phyloP scores from a whole-genome alignment of 2,329 filamentous ascomycete species.

The Tolypocladium sp. region DNA sequence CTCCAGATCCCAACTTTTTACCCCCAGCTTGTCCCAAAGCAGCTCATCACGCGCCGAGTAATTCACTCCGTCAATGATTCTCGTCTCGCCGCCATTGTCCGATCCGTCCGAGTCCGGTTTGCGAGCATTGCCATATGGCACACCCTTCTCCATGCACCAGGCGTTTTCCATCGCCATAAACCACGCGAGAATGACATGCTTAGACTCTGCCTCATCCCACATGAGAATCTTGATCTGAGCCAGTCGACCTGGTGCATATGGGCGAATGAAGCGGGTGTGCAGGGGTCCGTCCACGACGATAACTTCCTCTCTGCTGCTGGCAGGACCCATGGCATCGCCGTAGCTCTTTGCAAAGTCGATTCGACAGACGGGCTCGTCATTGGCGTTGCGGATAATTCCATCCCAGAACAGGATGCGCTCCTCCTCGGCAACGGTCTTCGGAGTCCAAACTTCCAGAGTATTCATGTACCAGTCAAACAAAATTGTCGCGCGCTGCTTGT shows the following conservation, averaged over 20 bases:
- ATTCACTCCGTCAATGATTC: background rate
- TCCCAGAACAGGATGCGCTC: conserved; percentile 53
- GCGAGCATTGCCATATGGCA: conserved; percentile 11
- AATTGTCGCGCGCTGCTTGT: conserved; percentile 77
- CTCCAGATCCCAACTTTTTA: conserved; percentile 24
- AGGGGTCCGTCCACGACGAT: conserved; percentile 18
- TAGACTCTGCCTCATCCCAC: conserved; percentile 16
- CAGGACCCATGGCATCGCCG: conserved; percentile 21
- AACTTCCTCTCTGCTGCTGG: conserved; percentile 8
- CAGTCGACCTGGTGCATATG: conserved; percentile 8
- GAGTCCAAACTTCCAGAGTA: conserved; percentile 46
- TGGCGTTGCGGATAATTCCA: conserved; percentile 18
- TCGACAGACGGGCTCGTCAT: conserved; percentile 15
- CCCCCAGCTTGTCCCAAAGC: conserved; percentile 18
- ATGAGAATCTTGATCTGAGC: conserved; percentile 25
- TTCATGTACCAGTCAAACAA: conserved; percentile 53
- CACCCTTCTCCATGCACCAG: conserved; percentile 17
- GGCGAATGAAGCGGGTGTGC: conserved; percentile 19
- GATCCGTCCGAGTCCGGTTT: background rate
- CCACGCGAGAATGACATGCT: conserved; percentile 25
- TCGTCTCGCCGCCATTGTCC: background rate
- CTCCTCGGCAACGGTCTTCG: conserved; percentile 52
- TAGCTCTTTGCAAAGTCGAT: conserved; percentile 35
- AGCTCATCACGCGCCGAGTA: conserved; percentile 5
- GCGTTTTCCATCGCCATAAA: conserved; percentile 26